Evolutionary conservation across 1,284 basidiomycete genomes (phyloP), one percentile per base, ranked within the genome.

Genomic region (Naganishia sp.): DNA sequence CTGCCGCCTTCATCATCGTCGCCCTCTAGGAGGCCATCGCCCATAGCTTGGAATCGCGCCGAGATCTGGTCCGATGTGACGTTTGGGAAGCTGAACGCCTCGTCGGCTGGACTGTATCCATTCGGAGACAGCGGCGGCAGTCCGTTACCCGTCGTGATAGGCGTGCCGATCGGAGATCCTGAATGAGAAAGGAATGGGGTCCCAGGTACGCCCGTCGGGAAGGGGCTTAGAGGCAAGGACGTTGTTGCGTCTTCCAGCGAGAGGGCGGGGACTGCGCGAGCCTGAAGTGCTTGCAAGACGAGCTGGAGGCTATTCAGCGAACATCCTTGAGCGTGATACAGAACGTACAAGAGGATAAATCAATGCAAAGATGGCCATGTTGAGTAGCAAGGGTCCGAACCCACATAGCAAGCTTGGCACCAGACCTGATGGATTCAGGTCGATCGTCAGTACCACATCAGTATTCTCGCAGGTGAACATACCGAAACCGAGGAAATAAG

Each of bases 401-500:
- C 76, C 75, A 15, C 76, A 76, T 11, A 78, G 63, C 9, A 80
- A 64, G 4, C 77, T 79, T 1, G 75, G 72, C 1, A 72, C 69
- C 11, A 80, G 65, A 31, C 76, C 77, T 78, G 63, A 10, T 13
- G 36, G 36, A 10, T 39, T 13, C 36, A 39, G 10, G 0, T 7
- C 36, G 4, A 39, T 39, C 36, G 13, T 39, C 36, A 39, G 36
- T 13, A 39, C 13, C 36, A 13, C 13, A 39, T 2, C 36, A 39
- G 13, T 28, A 7, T 6, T 13, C 36, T 7, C 36, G 36, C 36
- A 7, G 18, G 10, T 13, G 33, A 7, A 72, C 74, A 57, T 42
- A 75, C 79, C 80, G 55, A 80, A 81, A 1, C 78, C 80, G 54
- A 79, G 55, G 73, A 80, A 71, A 56, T 72, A 72, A 3, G 72